Percentiles rank a stretch among this genome's conserved stretches.
Evolutionary conservation across 371 early-diverging fungal genomes (phyloP).

Genomic region (Conidiobolus incongruus): DNA sequence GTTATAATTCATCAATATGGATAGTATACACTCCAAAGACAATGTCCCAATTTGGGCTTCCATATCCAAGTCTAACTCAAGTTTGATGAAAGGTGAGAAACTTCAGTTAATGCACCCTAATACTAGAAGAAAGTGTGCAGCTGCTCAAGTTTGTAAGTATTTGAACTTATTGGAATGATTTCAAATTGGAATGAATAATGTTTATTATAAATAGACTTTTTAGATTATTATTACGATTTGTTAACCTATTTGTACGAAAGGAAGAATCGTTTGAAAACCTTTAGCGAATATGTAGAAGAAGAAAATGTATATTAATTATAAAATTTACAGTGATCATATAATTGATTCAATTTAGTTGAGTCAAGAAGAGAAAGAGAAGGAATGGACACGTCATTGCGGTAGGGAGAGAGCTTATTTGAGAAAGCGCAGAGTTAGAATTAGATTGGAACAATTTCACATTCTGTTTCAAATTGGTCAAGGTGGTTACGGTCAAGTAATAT

Average conservation of each 20-base stretch:
- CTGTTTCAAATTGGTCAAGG: slow-evolving; percentile 66
- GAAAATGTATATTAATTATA: slow-evolving; percentile 6
- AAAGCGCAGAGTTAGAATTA: slow-evolving; percentile 31
- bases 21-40: too few species aligned
- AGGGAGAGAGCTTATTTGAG: slow-evolving; percentile 31
- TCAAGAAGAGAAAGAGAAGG: slow-evolving; percentile 14
- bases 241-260: slow-evolving; percentile 41
- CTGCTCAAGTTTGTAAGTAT: slow-evolving; percentile 4
- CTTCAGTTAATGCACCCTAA: neutral
- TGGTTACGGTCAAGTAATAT: slow-evolving; percentile 42
- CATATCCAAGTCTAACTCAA: too few species aligned
- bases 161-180: neutral
- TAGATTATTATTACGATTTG: slow-evolving; percentile 54
- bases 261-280: slow-evolving; percentile 20
- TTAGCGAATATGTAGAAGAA: slow-evolving; percentile 18
- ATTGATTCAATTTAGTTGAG: slow-evolving; percentile 9
- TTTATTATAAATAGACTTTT: slow-evolving; percentile 33
- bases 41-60: too few species aligned
- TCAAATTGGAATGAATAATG: neutral
- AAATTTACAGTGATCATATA: slow-evolving; percentile 5
- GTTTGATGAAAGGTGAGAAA: too few species aligned
- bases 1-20: too few species aligned
- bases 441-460: slow-evolving; percentile 37
- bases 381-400: slow-evolving; percentile 21
- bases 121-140: slow-evolving; percentile 1